Evolutionary conservation across 164 flowering plant species (phyloP).

Genomic region (Hamamelis virginiana): DNA sequence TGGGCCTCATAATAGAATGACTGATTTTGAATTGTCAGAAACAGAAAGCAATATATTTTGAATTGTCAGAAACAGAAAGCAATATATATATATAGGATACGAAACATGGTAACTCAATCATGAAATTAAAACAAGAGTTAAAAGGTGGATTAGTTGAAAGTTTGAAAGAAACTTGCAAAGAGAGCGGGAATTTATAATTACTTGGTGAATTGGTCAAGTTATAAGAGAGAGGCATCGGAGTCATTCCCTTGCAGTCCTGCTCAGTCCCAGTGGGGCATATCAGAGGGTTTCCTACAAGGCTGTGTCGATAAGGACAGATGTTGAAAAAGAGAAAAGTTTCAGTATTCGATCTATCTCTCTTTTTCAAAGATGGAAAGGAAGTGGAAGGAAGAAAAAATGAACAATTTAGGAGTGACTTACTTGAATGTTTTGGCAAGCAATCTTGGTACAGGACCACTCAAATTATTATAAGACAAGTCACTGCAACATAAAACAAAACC

Average conservation of each 20-base stretch:
- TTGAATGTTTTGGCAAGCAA: slow-evolving; percentile 77
- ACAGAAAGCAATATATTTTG: not conserved
- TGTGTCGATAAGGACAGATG: slow-evolving; percentile 23
- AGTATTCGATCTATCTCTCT: not conserved
- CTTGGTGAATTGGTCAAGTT: slow-evolving; percentile 51
- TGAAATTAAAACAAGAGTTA: not conserved
- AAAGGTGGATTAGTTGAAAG: not conserved
- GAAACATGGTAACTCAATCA: not conserved
- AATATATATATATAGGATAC: not conserved
- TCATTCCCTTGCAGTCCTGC: slow-evolving; percentile 50
- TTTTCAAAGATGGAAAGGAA: not conserved
- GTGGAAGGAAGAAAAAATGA: not conserved
- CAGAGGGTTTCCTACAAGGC: slow-evolving; percentile 73
- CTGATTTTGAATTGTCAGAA: not conserved
- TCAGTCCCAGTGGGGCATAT: slow-evolving; percentile 63
- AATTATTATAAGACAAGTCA: slow-evolving; percentile 90
- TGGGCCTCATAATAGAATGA: too few relatives aligned
- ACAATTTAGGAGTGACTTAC: slow-evolving; percentile 37
- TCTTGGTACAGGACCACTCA: slow-evolving; percentile 80
- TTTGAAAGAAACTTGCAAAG: slow-evolving; percentile 1
- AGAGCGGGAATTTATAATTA: slow-evolving; percentile 25
- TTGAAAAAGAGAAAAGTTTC: not conserved
- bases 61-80: not conserved
- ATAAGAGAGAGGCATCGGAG: slow-evolving; percentile 45
- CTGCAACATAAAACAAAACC: slow-evolving; percentile 34